Conservation (phyloP, 2,329 filamentous ascomycete species). For the Colletotrichum lentis region DNA sequence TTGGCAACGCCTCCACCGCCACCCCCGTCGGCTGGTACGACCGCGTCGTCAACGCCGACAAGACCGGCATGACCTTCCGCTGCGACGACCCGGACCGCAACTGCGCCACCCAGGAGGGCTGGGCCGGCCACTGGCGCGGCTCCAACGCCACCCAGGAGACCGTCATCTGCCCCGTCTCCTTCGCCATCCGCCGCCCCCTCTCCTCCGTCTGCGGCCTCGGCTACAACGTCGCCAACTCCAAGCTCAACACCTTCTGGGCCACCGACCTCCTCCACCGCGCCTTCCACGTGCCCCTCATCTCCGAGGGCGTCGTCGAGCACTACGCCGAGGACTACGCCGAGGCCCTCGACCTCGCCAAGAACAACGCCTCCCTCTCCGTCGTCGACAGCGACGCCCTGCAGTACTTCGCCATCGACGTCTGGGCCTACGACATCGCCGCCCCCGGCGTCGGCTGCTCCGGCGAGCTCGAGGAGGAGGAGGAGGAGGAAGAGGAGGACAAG, state of each 20-base stretch:
- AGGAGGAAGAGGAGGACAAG: slow-evolving; percentile 28
- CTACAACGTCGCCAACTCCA: slow-evolving; percentile 65
- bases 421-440: slow-evolving; percentile 70
- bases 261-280: slow-evolving; percentile 73
- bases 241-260: slow-evolving; percentile 70
- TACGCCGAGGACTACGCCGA: slow-evolving; percentile 67
- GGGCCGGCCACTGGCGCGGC: slow-evolving; percentile 74
- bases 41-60: slow-evolving; percentile 66
- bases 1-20: slow-evolving; percentile 66
- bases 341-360: slow-evolving; percentile 60
- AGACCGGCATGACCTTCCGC: slow-evolving; percentile 66
- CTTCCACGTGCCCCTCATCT: slow-evolving; percentile 68
- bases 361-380: slow-evolving; percentile 56
- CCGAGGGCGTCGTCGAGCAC: slow-evolving; percentile 68
- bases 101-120: slow-evolving; percentile 62
- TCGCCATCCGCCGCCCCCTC: slow-evolving; percentile 63
- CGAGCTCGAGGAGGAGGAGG: slow-evolving; percentile 40
- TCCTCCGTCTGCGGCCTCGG: slow-evolving; percentile 68
- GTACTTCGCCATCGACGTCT: slow-evolving; percentile 74
- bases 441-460: slow-evolving; percentile 70
- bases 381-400: slow-evolving; percentile 70
- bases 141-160: slow-evolving; percentile 71
- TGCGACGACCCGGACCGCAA: slow-evolving; percentile 75
- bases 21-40: slow-evolving; percentile 70
- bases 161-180: slow-evolving; percentile 73